A percentile compares a stretch with the other conserved stretches of the same genome.
phyloP scores from a whole-genome alignment of 768 basidiomycete genomes.

The Leccinum subgranulosum region DNA sequence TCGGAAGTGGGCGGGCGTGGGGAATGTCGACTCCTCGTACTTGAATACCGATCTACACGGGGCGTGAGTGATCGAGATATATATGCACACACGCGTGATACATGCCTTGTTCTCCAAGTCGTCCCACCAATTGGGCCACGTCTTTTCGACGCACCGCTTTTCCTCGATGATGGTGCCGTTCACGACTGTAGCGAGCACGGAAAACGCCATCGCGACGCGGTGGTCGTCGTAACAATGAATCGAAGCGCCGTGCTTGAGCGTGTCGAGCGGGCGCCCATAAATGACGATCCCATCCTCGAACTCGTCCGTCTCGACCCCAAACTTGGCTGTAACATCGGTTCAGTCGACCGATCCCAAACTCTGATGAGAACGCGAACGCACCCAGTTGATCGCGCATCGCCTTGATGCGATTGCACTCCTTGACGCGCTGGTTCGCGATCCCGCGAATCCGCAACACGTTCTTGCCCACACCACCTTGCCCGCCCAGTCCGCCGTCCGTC shows the following conservation, averaged over 20 bases:
- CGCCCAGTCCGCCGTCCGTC: slow-evolving; percentile 46
- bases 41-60: slow-evolving; percentile 75
- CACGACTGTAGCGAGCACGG: slow-evolving; percentile 76
- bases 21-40: slow-evolving; percentile 83
- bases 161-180: slow-evolving; percentile 84
- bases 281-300: slow-evolving; percentile 91
- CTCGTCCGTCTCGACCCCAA: slow-evolving; percentile 90
- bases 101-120: slow-evolving; percentile 90
- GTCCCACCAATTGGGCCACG: slow-evolving; percentile 99
- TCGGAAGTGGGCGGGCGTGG: slow-evolving; percentile 28
- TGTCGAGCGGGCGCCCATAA: slow-evolving; percentile 65
- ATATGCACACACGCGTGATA: neutral
- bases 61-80: neutral
- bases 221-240: slow-evolving; percentile 98
- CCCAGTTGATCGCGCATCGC: slow-evolving; percentile 97
- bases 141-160: slow-evolving; percentile 98
- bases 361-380: slow-evolving; percentile 32
- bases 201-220: slow-evolving; percentile 98
- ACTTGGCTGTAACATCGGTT: slow-evolving; percentile 64
- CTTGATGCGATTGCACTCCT: slow-evolving; percentile 95
- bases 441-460: slow-evolving; percentile 81
- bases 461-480: slow-evolving; percentile 25
- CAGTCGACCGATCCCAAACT: neutral
- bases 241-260: slow-evolving; percentile 66
- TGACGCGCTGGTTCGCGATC: slow-evolving; percentile 97